A percentile compares a stretch with the other conserved stretches of the same genome.
Evolutionary conservation across 1,139 yeast species (phyloP).

Genomic region (Magnusiomyces clavatus): DNA sequence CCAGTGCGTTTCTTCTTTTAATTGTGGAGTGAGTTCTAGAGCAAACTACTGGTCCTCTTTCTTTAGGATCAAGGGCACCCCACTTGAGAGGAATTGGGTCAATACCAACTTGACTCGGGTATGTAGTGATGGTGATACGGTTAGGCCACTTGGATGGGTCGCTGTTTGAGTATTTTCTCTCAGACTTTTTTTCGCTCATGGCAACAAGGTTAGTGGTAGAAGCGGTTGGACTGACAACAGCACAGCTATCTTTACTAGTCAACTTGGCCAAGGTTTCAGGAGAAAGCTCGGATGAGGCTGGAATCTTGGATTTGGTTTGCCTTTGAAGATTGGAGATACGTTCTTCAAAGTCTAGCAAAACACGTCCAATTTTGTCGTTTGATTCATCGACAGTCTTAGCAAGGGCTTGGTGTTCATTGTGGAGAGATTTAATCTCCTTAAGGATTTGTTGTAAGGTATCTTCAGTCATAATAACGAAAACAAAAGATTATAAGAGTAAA

Average conservation of each 20-base stretch:
- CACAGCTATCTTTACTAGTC: background rate
- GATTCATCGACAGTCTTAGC: slow-evolving; percentile 16
- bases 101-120: slow-evolving; percentile 42
- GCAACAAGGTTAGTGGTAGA: background rate
- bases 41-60: slow-evolving; percentile 53
- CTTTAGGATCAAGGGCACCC: slow-evolving; percentile 41
- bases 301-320: slow-evolving; percentile 7
- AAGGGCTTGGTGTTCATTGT: slow-evolving; percentile 13
- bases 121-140: slow-evolving; percentile 42
- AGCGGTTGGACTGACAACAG: background rate
- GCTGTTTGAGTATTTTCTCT: slow-evolving; percentile 5
- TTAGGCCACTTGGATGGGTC: slow-evolving; percentile 24
- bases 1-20: slow-evolving; percentile 45
- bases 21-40: slow-evolving; percentile 35
- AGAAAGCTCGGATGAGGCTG: slow-evolving; percentile 2
- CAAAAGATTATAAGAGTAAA: background rate
- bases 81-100: slow-evolving; percentile 43
- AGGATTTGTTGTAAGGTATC: slow-evolving; percentile 11
- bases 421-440: slow-evolving; percentile 10
- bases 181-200: background rate
- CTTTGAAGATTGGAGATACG: slow-evolving; percentile 10
- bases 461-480: slow-evolving; percentile 4
- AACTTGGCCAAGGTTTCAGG: slow-evolving; percentile 3
- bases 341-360: slow-evolving; percentile 9
- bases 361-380: slow-evolving; percentile 12